Percentiles rank a stretch among this genome's conserved stretches.
These are phyloP conservation scores for Trametes maxima DNA, from an alignment of 768 basidiomycete species.

Conservation along the genomic window DNA sequence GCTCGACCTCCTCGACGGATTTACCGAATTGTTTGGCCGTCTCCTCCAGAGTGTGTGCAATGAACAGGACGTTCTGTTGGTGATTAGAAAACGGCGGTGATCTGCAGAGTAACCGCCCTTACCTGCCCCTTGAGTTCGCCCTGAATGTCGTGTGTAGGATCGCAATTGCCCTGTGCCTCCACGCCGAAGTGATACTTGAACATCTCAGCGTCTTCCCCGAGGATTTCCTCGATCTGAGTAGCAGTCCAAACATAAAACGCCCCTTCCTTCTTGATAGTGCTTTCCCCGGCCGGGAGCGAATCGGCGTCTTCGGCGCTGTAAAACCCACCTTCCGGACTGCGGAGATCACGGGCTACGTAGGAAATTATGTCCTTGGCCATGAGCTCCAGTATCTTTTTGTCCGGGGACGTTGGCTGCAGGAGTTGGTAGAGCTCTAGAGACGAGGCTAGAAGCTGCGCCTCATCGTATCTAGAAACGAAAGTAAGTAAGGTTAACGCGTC, in stretches of 20 bases:
- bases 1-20: conserved; percentile 27
- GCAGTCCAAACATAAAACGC: conserved; percentile 44
- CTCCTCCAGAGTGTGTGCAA: conserved; percentile 25
- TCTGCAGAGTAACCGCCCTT: neutral
- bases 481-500: neutral
- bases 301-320: conserved; percentile 47
- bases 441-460: conserved; percentile 38
- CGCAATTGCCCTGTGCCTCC: conserved; percentile 39
- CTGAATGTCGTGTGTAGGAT: conserved; percentile 39
- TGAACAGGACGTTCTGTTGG: conserved; percentile 27
- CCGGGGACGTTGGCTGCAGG: conserved; percentile 14
- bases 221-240: conserved; percentile 35
- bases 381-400: conserved; percentile 22
- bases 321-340: conserved; percentile 38
- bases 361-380: conserved; percentile 38
- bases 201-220: conserved; percentile 33
- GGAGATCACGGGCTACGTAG: conserved; percentile 38
- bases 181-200: conserved; percentile 39
- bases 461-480: conserved; percentile 34
- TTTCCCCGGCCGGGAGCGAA: conserved; percentile 33
- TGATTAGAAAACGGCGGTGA: neutral
- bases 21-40: conserved; percentile 25
- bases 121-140: conserved; percentile 38
- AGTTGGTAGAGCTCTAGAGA: conserved; percentile 28
- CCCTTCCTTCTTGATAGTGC: conserved; percentile 37